These are phyloP conservation scores for Rhodotorula graminis DNA, from an alignment of 768 basidiomycete genomes.

Conservation along the genomic window DNA sequence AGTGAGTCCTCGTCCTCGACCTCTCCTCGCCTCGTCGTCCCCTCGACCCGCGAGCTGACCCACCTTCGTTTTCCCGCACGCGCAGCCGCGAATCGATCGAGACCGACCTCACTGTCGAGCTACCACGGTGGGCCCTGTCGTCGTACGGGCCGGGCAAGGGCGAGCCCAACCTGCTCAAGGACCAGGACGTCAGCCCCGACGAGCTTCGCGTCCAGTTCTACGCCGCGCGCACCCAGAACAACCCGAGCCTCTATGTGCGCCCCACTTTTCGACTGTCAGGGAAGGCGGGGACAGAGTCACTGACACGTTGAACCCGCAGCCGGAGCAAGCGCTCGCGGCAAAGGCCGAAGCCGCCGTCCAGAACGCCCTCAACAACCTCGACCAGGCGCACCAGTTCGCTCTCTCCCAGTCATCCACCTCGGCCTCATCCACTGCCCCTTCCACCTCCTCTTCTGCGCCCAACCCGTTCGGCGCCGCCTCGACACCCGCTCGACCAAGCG, in stretches of 20 bases:
- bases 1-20: neutral
- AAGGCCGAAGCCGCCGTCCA: conserved; percentile 28
- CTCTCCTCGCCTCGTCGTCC: no score
- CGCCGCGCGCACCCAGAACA: conserved; percentile 25
- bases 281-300: no score
- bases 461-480: conserved; percentile 8
- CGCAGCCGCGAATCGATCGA: conserved; percentile 60
- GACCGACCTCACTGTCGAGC: conserved; percentile 66
- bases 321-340: conserved; percentile 22
- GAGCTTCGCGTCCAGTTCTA: conserved; percentile 59
- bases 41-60: no score
- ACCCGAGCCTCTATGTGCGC: conserved; percentile 31
- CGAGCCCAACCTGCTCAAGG: conserved; percentile 62
- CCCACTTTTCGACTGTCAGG: no score
- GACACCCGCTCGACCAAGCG: conserved; percentile 12
- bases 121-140: conserved; percentile 72
- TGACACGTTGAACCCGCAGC: no score
- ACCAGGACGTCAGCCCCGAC: conserved; percentile 69
- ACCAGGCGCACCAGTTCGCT: conserved; percentile 35
- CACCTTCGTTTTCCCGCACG: neutral
- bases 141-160: conserved; percentile 72
- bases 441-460: neutral
- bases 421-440: neutral
- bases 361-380: conserved; percentile 30
- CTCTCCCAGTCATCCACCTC: conserved; percentile 6